Evolutionary conservation across 2,329 filamentous ascomycete species (phyloP), one percentile per base, ranked within the genome.

Genomic region (Cordyceps farinosa): DNA sequence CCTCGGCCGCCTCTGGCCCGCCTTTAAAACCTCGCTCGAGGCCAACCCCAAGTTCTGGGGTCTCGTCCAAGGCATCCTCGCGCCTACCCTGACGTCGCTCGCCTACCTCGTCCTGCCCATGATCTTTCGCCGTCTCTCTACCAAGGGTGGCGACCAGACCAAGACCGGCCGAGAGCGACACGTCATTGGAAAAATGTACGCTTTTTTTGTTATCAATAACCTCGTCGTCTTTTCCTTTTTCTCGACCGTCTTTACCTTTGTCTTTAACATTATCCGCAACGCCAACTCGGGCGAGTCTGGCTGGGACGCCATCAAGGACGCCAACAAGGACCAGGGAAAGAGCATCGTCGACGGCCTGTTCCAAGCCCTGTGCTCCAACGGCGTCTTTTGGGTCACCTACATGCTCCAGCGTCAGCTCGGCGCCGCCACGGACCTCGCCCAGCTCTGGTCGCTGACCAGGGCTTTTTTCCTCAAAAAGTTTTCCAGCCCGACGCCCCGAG

Each of bases 161-260:
- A 99, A 98, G 78, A 96, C 91, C 0, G 91, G 91, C 32, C 87
- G 95, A 61, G 95, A 99, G 74, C 85, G 92, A 36, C 94, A 98
- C 74, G 95, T 99, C 59, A 84, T 95, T 64, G 88, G 87, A 66
- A 96, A 96, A 75, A 83, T 99, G 2, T 99, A 96, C 77, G 85
- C 90, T 22, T 99, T 99, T 79, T 99, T 99, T 76, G 86, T 97
- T 59, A 92, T 99, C 82, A 99, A 99, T 84, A 98, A 98, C 72
- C 77, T 99, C 62, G 80, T 99, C 68, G 88, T 98, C 64, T 98
- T 98, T 76, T 97, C 93, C 11, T 80, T 97, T 15, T 98, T 98
- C 75, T 91, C 90, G 51, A 87, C 91, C 1, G 77, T 92, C 17
- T 97, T 91, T 87, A 80, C 80, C 1, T 92, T 93, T 69, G 80